Conservation (phyloP, 2,329 filamentous ascomycete species). For the Aspergillus brunneoviolaceus region DNA sequence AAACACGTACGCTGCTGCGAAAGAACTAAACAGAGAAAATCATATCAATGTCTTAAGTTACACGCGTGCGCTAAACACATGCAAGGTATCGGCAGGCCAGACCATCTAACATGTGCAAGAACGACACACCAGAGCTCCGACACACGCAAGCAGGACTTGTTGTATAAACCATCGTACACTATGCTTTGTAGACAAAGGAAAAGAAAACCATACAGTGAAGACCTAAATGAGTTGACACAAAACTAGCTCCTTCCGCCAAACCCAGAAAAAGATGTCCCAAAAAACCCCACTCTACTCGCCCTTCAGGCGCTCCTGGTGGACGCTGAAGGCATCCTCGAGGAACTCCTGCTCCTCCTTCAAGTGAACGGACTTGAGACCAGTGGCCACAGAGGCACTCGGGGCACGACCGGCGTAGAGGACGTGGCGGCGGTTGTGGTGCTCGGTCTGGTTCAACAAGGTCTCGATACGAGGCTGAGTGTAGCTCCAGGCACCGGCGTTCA, state of each 20-base stretch:
- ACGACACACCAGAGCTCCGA: constrained; percentile 23
- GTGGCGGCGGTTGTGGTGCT: constrained; percentile 88
- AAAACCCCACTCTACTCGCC: constrained; percentile 52
- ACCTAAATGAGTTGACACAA: constrained; percentile 26
- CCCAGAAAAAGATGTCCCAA: constrained; percentile 20
- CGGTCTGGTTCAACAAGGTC: constrained; percentile 88
- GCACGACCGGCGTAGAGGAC: constrained; percentile 96
- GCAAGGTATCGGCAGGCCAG: constrained; percentile 31
- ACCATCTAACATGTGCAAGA: constrained; percentile 15
- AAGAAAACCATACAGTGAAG: constrained; percentile 30
- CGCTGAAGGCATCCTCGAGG: constrained; percentile 62
- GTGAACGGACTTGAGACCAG: constrained; percentile 84
- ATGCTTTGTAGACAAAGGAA: constrained; percentile 21
- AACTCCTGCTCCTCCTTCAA: constrained; percentile 90
- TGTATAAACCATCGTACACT: constrained; percentile 12
- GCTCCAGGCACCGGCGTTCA: constrained; percentile 95
- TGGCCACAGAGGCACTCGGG: constrained; percentile 90
- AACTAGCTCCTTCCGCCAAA: constrained; percentile 25
- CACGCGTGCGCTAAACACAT: constrained; percentile 21
- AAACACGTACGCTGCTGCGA: too few species aligned
- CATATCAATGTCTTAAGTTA: constrained; percentile 25
- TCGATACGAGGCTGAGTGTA: constrained; percentile 97
- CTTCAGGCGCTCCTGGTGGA: constrained; percentile 66
- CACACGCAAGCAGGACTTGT: constrained; percentile 23
- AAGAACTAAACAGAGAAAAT: neutral